These are phyloP conservation scores for Stereocaulon alpinum DNA, from an alignment of 495 filamentous ascomycete genomes.

Conservation along the genomic window DNA sequence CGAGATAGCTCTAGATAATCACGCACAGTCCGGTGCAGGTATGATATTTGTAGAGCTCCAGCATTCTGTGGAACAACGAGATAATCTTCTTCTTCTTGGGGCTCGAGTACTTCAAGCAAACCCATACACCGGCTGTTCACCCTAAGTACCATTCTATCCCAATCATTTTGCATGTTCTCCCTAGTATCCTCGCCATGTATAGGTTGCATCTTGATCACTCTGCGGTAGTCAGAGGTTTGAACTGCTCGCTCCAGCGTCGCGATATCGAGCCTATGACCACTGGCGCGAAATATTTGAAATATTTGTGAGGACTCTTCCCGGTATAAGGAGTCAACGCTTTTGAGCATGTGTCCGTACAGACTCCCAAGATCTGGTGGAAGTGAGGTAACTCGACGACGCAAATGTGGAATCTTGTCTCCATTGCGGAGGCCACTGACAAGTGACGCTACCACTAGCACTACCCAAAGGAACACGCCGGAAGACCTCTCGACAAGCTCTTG, in stretches of 20 bases:
- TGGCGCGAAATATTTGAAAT: background rate
- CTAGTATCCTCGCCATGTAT: background rate
- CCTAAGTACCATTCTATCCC: background rate
- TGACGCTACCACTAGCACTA: slow-evolving; percentile 32
- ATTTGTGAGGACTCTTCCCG: background rate
- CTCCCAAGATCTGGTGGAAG: background rate
- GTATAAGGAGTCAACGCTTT: background rate
- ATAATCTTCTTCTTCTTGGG: too few relatives aligned
- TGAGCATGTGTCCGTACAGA: background rate
- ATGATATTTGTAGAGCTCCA: too few relatives aligned
- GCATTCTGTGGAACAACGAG: too few relatives aligned
- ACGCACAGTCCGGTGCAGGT: too few relatives aligned
- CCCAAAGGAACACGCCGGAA: slow-evolving; percentile 41
- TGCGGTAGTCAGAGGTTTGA: background rate
- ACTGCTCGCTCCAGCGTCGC: background rate
- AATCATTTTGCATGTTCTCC: background rate
- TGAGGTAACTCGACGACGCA: background rate
- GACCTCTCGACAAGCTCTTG: slow-evolving; percentile 31
- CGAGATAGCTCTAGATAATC: too few relatives aligned
- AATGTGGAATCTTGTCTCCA: background rate
- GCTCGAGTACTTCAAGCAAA: background rate
- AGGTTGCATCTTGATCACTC: background rate
- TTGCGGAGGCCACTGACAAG: background rate
- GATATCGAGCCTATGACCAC: background rate
- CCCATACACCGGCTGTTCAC: slow-evolving; percentile 1